Base-by-base conservation (phyloP, 352 stramenopile species). In the Phytopythium sindhum region DNA sequence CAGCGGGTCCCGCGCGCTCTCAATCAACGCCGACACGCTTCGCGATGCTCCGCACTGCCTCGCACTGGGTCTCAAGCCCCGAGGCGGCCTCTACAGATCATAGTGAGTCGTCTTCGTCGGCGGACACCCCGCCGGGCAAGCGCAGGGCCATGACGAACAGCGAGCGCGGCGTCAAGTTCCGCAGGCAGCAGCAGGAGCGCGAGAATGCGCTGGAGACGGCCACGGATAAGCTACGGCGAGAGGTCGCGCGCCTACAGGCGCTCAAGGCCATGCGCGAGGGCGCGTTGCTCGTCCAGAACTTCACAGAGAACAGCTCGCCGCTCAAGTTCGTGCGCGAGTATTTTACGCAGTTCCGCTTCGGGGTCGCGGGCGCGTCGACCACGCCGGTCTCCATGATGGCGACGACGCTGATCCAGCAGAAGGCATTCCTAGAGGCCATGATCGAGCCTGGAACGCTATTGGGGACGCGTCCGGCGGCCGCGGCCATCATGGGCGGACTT, bases 311-410 rank as follows among this genome's bases (percentile, higher is more conserved):
- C 23, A 57, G 52, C 14, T 10, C 52, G 19, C 37, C 63, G 28
- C 68, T 71, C 31, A 50, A 70, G 45, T 66, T 79, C 14, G 65
- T 73, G 57, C 63, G 64, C 37, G 70, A 81, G 52, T 81, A 79
- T 57, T 79, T 77, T 51, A 17, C 60, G 37, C 70, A 78, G 63
- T 81, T 81, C 24, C 68, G 69, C 17, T 58, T 65, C 23, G 73
- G 73, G 0, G 56, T 81, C 35, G 37, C 17, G 28, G 65, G 24
- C 41, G 24, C 37, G 11, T 31, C 48, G n/a, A 53, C 23, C n/a
- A 17, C 21, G 7, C 14, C 51, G 51, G 9, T 15, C 0, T 23
- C 21, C 15, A 26, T 48, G 14, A 58, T 35, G 10, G 53, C 55
- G 5, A 57, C 51, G 12, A 50, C 53, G 14, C 3, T 15, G 15